Base-by-base conservation (phyloP, 192 early-diverging fungal species). In the Mortierella alpina region DNA sequence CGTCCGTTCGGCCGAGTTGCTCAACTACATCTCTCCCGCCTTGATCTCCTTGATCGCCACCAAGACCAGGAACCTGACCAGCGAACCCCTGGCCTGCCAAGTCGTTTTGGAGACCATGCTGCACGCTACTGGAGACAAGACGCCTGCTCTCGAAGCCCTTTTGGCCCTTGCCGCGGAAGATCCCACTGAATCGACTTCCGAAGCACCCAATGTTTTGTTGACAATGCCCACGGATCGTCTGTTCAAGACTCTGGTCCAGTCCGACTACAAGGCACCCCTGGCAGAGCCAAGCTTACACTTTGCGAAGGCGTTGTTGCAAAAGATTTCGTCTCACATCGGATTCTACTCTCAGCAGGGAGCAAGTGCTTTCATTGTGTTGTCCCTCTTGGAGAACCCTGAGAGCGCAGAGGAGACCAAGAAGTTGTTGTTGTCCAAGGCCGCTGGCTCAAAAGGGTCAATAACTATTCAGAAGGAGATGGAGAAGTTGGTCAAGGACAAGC, bases 31-130 rank as follows among this genome's bases (percentile, higher is more conserved):
- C 11, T 90, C 90, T 12, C 88, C 88, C 5, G 50, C 75, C 2
- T 83, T 97, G 85, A 77, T 93, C 42, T 73, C 86, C 9, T 85
- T 89, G 83, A 83, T 89, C 18, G 81, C 79, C 5, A 72, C 86
- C 17, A 75, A 91, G 69, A 82, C 89, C 18, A 66, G 65, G 23
- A 82, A 86, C 52, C 85, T 94, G 44, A 81, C 96, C 48, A 85
- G 89, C 20, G 90, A 93, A 42, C 82, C 88, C 31, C 84, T 90
- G 70, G 89, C 92, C 17, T 88, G 90, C 64, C 90, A 92, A 76
- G 90, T 93, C 7, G 85, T 97, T 13, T 74, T 84, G 50, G 93
- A 94, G 76, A 92, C 87, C 31, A 83, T 94, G 78, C 72, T 94
- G 65, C 91, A 88, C 57, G 90, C 91, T 44, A 22, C 58, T 18